These are phyloP conservation scores for Mycena indigotica DNA, from an alignment of 768 basidiomycete genomes.

Conservation along the genomic window DNA sequence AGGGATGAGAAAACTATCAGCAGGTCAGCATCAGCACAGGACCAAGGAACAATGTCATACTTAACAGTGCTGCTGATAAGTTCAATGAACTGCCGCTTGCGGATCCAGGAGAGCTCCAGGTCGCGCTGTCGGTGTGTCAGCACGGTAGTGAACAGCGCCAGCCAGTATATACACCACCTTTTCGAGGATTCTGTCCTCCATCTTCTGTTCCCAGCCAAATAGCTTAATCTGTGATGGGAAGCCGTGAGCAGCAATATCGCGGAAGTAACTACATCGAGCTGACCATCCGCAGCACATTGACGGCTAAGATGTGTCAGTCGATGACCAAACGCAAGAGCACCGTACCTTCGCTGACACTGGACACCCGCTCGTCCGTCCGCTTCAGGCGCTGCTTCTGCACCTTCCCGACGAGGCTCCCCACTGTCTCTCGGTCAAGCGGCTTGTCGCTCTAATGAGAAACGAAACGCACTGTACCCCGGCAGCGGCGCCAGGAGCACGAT, in stretches of 20 bases:
- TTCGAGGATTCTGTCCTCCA: constrained; percentile 41
- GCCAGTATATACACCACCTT: constrained; percentile 23
- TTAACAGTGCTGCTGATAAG: constrained; percentile 40
- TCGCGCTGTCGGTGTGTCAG: constrained; percentile 38
- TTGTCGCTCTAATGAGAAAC: constrained; percentile 13
- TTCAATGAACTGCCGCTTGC: constrained; percentile 42
- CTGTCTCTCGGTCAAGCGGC: background rate
- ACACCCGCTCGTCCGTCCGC: constrained; percentile 62
- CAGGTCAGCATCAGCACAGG: background rate
- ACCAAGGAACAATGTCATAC: constrained; percentile 19
- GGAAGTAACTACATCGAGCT: background rate
- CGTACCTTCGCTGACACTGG: constrained; percentile 60
- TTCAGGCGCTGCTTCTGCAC: constrained; percentile 55
- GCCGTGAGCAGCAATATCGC: background rate
- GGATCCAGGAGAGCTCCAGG: constrained; percentile 44
- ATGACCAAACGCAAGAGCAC: constrained; percentile 34
- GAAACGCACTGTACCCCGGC: constrained; percentile 54
- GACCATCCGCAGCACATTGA: constrained; percentile 43
- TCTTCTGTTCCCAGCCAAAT: constrained; percentile 51
- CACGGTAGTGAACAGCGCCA: too few species aligned
- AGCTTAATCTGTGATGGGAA: constrained; percentile 39
- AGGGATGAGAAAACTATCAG: background rate
- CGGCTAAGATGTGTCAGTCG: constrained; percentile 31
- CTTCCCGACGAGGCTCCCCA: constrained; percentile 14
- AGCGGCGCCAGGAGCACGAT: constrained; percentile 49